A percentile compares a stretch with the other conserved stretches of the same genome.
These are phyloP conservation scores for Zanthoxylum bungeanum DNA, from an alignment of 345 rosid species.

Conservation along the genomic window DNA sequence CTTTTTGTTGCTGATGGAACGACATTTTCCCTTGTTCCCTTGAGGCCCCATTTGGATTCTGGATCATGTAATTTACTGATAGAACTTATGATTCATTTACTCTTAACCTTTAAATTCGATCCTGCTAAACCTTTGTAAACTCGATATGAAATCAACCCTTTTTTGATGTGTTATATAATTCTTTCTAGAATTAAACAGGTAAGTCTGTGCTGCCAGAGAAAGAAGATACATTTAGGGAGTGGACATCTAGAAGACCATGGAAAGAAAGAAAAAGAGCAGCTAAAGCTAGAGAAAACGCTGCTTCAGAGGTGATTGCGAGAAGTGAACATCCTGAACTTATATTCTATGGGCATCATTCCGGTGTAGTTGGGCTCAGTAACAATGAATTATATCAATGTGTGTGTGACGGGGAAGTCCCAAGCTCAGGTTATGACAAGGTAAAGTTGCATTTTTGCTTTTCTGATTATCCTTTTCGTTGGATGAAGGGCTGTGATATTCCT, in stretches of 20 bases:
- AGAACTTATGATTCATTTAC: not conserved
- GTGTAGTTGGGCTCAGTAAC: constrained; percentile 64
- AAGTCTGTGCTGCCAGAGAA: constrained; percentile 36
- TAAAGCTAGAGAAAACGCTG: constrained; percentile 36
- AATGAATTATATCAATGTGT: constrained; percentile 43
- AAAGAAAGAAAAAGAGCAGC: constrained; percentile 78
- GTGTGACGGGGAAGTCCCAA: constrained; percentile 30
- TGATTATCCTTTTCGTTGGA: not conserved
- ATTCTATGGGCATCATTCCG: constrained; percentile 72
- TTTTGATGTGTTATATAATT: constrained; percentile 30
- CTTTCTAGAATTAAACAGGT: constrained; percentile 52
- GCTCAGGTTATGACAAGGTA: constrained; percentile 82
- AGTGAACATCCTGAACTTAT: constrained; percentile 60
- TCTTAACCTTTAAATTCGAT: not conserved
- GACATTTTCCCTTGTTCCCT: constrained; percentile 58
- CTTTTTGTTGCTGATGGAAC: constrained; percentile 91
- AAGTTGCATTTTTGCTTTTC: constrained; percentile 5
- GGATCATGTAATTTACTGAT: constrained; percentile 38
- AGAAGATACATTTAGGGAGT: constrained; percentile 47
- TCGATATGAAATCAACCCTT: not conserved
- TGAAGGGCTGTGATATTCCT: not conserved
- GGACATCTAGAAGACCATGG: constrained; percentile 84
- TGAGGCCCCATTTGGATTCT: constrained; percentile 21
- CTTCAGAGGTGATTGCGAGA: constrained; percentile 22
- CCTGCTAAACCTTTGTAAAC: not conserved